A percentile compares a stretch with the other conserved stretches of the same genome.
phyloP scores from a whole-genome alignment of 2,329 filamentous ascomycete genomes.

The Fusarium sp. region DNA sequence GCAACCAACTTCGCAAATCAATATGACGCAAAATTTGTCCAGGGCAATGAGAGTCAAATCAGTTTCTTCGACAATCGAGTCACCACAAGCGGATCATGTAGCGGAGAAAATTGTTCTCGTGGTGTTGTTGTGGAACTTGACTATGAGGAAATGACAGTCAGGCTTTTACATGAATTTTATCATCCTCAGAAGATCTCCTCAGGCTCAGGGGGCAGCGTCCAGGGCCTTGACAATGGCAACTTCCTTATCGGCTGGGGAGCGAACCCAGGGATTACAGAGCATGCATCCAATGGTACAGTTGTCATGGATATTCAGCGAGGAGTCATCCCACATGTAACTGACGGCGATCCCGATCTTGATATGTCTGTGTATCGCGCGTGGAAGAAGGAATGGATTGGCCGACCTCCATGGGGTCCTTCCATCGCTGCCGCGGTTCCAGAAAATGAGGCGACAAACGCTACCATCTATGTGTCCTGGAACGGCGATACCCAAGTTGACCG shows the following conservation, averaged over 20 bases:
- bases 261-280: conserved; percentile 59
- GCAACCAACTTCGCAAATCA: conserved; percentile 54
- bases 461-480: conserved; percentile 44
- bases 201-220: conserved; percentile 61
- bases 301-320: conserved; percentile 54
- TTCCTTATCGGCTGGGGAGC: conserved; percentile 68
- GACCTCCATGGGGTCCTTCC: conserved; percentile 40
- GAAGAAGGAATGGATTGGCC: conserved; percentile 43
- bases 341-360: conserved; percentile 10
- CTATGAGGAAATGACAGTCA: conserved; percentile 57
- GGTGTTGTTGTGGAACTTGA: conserved; percentile 54
- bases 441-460: conserved; percentile 18
- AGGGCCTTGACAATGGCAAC: conserved; percentile 64
- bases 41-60: conserved; percentile 57
- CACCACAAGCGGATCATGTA: conserved; percentile 25
- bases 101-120: conserved; percentile 31
- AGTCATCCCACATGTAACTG: conserved; percentile 54
- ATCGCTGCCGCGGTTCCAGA: conserved; percentile 27
- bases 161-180: conserved; percentile 59
- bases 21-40: conserved; percentile 61
- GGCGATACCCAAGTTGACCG: conserved; percentile 39
- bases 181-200: conserved; percentile 62
- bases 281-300: conserved; percentile 42
- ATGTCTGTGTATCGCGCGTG: conserved; percentile 41
- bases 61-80: conserved; percentile 64